Conservation (phyloP, 1,284 basidiomycete genomes). For the Ganoderma sinense region DNA sequence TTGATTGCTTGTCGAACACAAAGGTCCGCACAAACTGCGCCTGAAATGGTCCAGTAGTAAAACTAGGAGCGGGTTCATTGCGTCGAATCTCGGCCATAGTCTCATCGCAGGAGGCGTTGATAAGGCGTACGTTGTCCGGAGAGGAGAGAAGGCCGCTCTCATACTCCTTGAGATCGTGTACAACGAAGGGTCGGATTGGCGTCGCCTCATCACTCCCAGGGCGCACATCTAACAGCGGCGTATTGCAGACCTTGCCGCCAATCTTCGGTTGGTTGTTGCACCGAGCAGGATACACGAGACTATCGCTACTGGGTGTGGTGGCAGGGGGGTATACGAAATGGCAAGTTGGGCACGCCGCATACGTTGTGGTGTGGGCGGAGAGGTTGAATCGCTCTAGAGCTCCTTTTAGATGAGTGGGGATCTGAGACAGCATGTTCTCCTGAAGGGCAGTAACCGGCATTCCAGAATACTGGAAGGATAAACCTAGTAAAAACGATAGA, state of each 20-base stretch:
- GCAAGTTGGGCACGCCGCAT: slow-evolving; percentile 6
- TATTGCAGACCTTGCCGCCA: not conserved
- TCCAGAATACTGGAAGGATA: not conserved
- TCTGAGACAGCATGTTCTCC: slow-evolving; percentile 3
- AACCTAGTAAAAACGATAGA: not conserved
- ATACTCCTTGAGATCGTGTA: slow-evolving; percentile 11
- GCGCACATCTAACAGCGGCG: not conserved
- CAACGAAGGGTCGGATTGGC: slow-evolving; percentile 8
- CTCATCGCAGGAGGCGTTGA: slow-evolving; percentile 8
- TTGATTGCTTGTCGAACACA: not conserved
- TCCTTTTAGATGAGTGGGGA: not conserved
- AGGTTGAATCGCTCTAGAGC: slow-evolving; percentile 11
- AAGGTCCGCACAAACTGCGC: slow-evolving; percentile 5
- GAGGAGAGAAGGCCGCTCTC: slow-evolving; percentile 10
- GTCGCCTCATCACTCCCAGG: not conserved
- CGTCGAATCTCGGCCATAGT: not conserved
- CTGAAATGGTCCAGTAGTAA: not conserved
- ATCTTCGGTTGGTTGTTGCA: slow-evolving; percentile 3
- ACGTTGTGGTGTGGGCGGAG: slow-evolving; percentile 5
- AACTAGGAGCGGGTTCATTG: not conserved
- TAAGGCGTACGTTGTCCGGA: not conserved
- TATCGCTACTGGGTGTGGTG: no score
- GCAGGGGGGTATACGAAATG: slow-evolving; percentile 3
- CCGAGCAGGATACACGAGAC: slow-evolving; percentile 2
- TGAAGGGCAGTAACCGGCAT: not conserved